A percentile compares a stretch with the other conserved stretches of the same genome.
These are phyloP conservation scores for Neocucurbitaria cava DNA, from an alignment of 2,329 filamentous ascomycete species.

Conservation along the genomic window DNA sequence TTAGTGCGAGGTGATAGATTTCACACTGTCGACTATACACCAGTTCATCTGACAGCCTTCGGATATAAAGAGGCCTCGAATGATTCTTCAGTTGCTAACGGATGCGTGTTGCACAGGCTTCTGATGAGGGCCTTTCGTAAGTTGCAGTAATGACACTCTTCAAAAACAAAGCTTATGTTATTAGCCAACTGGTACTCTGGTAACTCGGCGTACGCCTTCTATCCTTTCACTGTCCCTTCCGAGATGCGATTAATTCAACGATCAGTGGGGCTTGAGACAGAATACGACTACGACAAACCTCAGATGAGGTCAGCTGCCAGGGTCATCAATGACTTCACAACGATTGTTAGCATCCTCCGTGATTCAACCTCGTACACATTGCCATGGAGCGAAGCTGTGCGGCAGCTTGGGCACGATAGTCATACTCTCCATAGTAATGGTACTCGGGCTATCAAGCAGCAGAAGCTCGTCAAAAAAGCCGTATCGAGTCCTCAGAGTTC, in stretches of 20 bases:
- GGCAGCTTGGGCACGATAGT: slow-evolving; percentile 31
- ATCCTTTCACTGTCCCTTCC: slow-evolving; percentile 34
- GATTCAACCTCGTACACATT: slow-evolving; percentile 38
- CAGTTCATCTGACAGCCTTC: slow-evolving; percentile 17
- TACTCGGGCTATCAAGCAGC: slow-evolving; percentile 16
- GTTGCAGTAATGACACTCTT: not conserved
- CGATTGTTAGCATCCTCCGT: slow-evolving; percentile 29
- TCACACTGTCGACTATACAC: slow-evolving; percentile 21
- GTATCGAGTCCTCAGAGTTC: slow-evolving; percentile 24
- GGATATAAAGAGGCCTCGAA: slow-evolving; percentile 15
- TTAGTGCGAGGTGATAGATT: slow-evolving; percentile 62
- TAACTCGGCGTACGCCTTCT: slow-evolving; percentile 35
- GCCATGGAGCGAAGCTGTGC: slow-evolving; percentile 34
- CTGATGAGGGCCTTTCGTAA: slow-evolving; percentile 20
- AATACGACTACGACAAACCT: slow-evolving; percentile 34
- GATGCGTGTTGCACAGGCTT: slow-evolving; percentile 21
- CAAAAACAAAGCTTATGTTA: not conserved
- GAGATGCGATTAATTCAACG: slow-evolving; percentile 24
- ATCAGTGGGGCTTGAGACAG: slow-evolving; percentile 13
- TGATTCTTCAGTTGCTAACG: slow-evolving; percentile 13
- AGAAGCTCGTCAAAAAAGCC: slow-evolving; percentile 9
- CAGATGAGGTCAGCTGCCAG: slow-evolving; percentile 9
- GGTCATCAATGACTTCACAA: slow-evolving; percentile 28
- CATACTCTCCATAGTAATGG: slow-evolving; percentile 28
- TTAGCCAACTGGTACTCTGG: slow-evolving; percentile 24